Base-by-base conservation (phyloP, 345 rosid genomes). In the Nephelium lappaceum region DNA sequence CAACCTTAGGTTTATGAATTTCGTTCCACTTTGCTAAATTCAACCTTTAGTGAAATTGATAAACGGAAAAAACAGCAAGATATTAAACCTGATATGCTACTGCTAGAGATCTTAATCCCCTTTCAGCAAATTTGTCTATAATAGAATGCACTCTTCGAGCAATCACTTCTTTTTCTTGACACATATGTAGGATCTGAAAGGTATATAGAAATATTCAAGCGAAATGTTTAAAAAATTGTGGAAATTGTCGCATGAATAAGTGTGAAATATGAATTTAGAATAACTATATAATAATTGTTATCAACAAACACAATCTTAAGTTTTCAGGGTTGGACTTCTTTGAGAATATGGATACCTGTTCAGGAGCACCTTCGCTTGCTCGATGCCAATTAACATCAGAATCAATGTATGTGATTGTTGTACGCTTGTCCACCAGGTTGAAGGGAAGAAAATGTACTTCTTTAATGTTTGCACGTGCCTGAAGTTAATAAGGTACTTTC, bases 321-420 rank as follows among this genome's bases (percentile, higher is more conserved):
- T 73, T 6, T 42, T 7, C n/a, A 63, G 21, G 23, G 39, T 19
- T 39, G 21, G 0, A 31, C 14, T 11, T 25, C 47, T 42, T 75
- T 61, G 57, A 71, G 23, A 45, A 57, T 61, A 70, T 31, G 9
- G 58, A 49, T 83, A 93, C 98, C 98, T 95, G 97, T 82, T 96
- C 97, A 66, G 99, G 99, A 81, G 99, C 99, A 81, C 99, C 99
- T 89, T 96, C 92, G 86, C 92, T 92, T 78, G 93, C 93, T 5
- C 98, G 94, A 78, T 87, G 87, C 95, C 99, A 96, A 3, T 82
- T 93, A 11, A 93, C 97, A n/a, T 93, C 88, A 8, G 91, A 81
- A 79, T 91, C 98, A 49, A 91, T 88, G 80, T 93, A 96, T 68
- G 99, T 96, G 77, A 94, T 93, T 63, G 99, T 97, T 64, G 98